These are phyloP conservation scores for Aegilops tauschii DNA, from an alignment of 176 grass and related monocot species.

Conservation along the genomic window DNA sequence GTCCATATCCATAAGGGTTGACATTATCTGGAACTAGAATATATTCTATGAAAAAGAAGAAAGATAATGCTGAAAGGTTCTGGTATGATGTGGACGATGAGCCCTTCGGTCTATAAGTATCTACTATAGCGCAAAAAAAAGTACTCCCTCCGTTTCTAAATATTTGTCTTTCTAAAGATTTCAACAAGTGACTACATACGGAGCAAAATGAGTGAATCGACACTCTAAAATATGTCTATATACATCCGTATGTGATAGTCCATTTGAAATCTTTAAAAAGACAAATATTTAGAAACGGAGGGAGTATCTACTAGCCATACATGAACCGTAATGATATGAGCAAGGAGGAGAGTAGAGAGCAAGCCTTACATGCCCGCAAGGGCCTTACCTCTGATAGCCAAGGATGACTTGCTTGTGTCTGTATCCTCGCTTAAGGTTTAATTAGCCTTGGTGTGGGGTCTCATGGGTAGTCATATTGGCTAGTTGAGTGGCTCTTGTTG, in stretches of 20 bases:
- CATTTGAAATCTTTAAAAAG: too few species aligned
- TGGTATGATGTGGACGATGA: neutral
- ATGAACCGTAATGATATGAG: neutral
- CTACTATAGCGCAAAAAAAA: too few species aligned
- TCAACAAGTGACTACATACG: too few species aligned
- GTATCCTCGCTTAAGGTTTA: neutral
- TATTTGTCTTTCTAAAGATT: too few species aligned
- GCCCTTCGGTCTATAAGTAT: constrained; percentile 15
- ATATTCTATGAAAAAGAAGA: neutral
- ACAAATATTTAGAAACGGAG: too few species aligned
- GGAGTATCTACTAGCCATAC: neutral
- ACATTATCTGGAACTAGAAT: too few species aligned
- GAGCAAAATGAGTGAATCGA: too few species aligned
- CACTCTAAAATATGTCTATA: too few species aligned
- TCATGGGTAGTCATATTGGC: constrained; percentile 51
- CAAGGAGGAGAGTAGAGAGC: neutral
- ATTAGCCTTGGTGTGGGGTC: neutral
- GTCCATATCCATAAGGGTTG: too few species aligned
- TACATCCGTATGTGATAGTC: too few species aligned
- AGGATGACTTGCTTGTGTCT: constrained; percentile 51
- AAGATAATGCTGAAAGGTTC: neutral
- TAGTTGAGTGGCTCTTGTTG: constrained; percentile 28
- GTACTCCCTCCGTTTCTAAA: too few species aligned
- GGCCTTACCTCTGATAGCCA: constrained; percentile 36
- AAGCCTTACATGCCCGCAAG: constrained; percentile 40